phyloP scores from a whole-genome alignment of 495 filamentous ascomycete genomes.

The Cercophora newfieldiana region DNA sequence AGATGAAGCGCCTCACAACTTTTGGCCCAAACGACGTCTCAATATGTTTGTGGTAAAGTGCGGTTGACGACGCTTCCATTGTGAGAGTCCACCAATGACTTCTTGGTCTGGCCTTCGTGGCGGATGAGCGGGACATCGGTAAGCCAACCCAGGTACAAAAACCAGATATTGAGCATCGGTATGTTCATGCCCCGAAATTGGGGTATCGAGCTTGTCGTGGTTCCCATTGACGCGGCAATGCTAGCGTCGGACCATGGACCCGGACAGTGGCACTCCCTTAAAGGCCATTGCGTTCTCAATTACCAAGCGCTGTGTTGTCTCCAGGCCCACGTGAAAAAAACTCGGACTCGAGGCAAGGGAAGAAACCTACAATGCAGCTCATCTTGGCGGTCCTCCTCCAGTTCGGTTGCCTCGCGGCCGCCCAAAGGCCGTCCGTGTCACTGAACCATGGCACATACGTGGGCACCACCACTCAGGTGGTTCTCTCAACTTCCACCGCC shows the following conservation, averaged over 20 bases:
- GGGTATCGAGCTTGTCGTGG: not conserved
- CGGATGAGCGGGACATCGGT: not conserved
- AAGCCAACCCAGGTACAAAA: not conserved
- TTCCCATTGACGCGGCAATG: not conserved
- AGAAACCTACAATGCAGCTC: not conserved
- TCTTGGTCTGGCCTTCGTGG: not conserved
- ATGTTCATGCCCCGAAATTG: not conserved
- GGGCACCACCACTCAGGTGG: constrained; percentile 11
- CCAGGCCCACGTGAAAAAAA: not conserved
- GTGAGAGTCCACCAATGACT: not conserved
- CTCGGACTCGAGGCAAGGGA: not conserved
- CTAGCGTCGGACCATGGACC: not conserved
- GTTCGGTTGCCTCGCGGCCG: not conserved
- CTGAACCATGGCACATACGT: constrained; percentile 8
- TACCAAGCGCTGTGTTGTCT: not conserved
- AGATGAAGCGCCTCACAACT: not conserved
- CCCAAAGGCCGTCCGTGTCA: not conserved
- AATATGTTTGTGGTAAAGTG: not conserved
- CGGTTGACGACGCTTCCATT: not conserved
- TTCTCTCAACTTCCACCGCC: not conserved
- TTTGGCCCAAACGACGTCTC: not conserved
- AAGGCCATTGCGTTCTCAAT: no score
- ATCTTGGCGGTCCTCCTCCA: not conserved
- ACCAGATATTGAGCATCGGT: not conserved
- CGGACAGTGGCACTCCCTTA: no score